phyloP scores from a whole-genome alignment of 2,329 filamentous ascomycete species.

The Penicillium sp. region DNA sequence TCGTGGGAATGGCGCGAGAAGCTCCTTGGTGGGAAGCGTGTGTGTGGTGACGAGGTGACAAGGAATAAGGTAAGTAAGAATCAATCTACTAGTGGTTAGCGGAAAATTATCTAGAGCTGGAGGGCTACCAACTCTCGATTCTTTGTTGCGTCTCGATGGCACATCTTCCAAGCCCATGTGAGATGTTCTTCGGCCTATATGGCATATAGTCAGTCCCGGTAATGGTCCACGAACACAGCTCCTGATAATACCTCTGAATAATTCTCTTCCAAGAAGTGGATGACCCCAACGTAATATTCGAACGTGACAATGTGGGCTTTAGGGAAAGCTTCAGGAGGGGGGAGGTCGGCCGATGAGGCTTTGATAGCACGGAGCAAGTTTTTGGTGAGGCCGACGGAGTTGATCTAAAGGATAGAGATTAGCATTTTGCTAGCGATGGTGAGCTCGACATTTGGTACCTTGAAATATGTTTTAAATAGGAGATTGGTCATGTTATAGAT shows the following conservation, averaged over 20 bases:
- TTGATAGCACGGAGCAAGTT: slow-evolving; percentile 82
- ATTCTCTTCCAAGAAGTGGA: slow-evolving; percentile 93
- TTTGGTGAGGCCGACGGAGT: slow-evolving; percentile 82
- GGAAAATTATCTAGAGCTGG: neutral
- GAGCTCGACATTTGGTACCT: slow-evolving; percentile 42
- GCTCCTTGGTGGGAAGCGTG: slow-evolving; percentile 68
- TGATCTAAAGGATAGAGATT: slow-evolving; percentile 54
- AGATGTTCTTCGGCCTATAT: slow-evolving; percentile 73
- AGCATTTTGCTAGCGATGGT: slow-evolving; percentile 10
- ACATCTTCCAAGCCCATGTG: slow-evolving; percentile 76
- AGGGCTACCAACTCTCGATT: slow-evolving; percentile 70
- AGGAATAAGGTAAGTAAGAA: slow-evolving; percentile 91
- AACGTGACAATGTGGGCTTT: slow-evolving; percentile 91
- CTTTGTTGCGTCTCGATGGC: slow-evolving; percentile 66
- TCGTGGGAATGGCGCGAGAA: slow-evolving; percentile 72
- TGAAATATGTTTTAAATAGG: slow-evolving; percentile 98
- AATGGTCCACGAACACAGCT: neutral
- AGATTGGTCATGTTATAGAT: slow-evolving; percentile 94
- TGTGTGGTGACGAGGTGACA: slow-evolving; percentile 88
- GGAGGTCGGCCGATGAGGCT: slow-evolving; percentile 77
- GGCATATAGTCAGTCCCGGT: slow-evolving; percentile 7
- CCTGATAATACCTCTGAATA: slow-evolving; percentile 65
- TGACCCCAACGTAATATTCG: slow-evolving; percentile 90
- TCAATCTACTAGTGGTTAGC: slow-evolving; percentile 59
- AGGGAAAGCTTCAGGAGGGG: slow-evolving; percentile 73